Base-by-base conservation (phyloP, 192 early-diverging fungal genomes). In the Coemansia sp. region DNA sequence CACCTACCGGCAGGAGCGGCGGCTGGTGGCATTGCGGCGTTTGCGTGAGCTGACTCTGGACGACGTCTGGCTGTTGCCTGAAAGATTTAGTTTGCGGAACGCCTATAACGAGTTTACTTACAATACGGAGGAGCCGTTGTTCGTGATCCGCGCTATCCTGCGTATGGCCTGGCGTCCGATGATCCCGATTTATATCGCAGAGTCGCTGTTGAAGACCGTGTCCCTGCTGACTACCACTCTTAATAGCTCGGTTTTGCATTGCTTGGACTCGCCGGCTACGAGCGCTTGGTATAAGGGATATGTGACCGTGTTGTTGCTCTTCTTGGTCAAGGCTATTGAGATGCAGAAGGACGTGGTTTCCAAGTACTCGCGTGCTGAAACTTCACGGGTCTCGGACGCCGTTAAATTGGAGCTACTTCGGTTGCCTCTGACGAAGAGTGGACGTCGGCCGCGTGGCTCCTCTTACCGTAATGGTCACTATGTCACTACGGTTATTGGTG, bases 161-260 rank as follows among this genome's bases (percentile, higher is more conserved):
- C 73, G 78, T 4, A 76, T 81, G 74, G 50, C 69, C 0, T 81
- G 78, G 78, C 66, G 78, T 13, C 78, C 78, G n/a, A 32, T 76
- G 59, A 50, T 80, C 8, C 78, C 78, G 1, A 32, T 80, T 12
- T 72, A 64, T n/a, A 50, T 72, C 7, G n/a, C 68, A 8, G 50
- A 61, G 3, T 62, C 60, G 15, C 19, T 76, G 24, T 4, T 62
- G n/a, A 31, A 68, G 36, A 53, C 59, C n/a, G 22, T 61, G 3
- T 20, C 22, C 0, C 42, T 75, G 1, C 12, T 68, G 7, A 32
- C 31, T 9, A 40, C 56, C 0, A 62, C 68, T 8, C 31, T 75
- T 4, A 24, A 40, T 3, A 69, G 63, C 67, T 27, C 56, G 2
- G 41, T 80, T 0, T 32, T 80, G 34, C 62, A 64, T 12, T 65